These are phyloP conservation scores for Xylaria sp. DNA, from an alignment of 2,329 filamentous ascomycete species.

Conservation along the genomic window DNA sequence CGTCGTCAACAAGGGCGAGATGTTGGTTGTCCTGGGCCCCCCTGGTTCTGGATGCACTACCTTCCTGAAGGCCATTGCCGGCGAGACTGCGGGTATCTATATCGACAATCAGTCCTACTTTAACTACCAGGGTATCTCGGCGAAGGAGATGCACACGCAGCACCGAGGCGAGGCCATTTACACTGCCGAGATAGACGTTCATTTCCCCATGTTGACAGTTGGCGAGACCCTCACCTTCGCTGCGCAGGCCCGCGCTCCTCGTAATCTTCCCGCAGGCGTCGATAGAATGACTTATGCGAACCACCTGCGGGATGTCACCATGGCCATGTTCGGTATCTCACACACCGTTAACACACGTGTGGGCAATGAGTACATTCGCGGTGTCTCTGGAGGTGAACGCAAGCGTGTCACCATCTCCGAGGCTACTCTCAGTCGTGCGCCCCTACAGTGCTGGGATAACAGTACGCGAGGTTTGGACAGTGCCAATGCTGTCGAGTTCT, in stretches of 20 bases:
- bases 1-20: slow-evolving; percentile 75
- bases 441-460: slow-evolving; percentile 77
- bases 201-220: slow-evolving; percentile 81
- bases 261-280: slow-evolving; percentile 68
- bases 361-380: slow-evolving; percentile 79
- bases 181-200: slow-evolving; percentile 84
- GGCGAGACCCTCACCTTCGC: slow-evolving; percentile 84
- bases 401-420: slow-evolving; percentile 74
- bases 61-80: slow-evolving; percentile 84
- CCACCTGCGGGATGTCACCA: slow-evolving; percentile 76
- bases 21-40: slow-evolving; percentile 79
- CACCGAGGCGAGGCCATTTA: slow-evolving; percentile 90
- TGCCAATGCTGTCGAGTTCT: slow-evolving; percentile 80
- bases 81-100: slow-evolving; percentile 83
- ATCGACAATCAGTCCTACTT: slow-evolving; percentile 77
- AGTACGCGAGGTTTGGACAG: slow-evolving; percentile 79
- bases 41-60: slow-evolving; percentile 83
- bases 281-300: slow-evolving; percentile 65
- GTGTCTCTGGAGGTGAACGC: slow-evolving; percentile 79
- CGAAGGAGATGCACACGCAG: slow-evolving; percentile 78
- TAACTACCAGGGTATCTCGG: slow-evolving; percentile 82
- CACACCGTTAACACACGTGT: slow-evolving; percentile 79
- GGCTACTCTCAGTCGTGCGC: slow-evolving; percentile 67
- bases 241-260: slow-evolving; percentile 74
- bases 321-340: slow-evolving; percentile 79